Conservation (phyloP, 1,284 basidiomycete species). For the Moesziomyces sp. region DNA sequence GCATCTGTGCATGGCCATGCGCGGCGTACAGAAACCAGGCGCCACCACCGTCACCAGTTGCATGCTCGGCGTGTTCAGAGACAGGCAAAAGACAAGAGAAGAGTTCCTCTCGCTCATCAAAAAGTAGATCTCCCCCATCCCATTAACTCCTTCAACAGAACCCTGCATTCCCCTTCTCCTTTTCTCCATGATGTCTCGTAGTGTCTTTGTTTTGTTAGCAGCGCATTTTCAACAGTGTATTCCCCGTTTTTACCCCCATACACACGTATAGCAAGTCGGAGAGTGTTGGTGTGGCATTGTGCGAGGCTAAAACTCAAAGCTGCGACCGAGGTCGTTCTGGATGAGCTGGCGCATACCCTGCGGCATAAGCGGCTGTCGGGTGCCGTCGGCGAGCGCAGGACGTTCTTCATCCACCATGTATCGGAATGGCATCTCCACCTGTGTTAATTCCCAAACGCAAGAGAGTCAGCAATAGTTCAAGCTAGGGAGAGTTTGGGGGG, state of each 20-base stretch:
- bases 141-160: slow-evolving; percentile 5
- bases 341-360: slow-evolving; percentile 60
- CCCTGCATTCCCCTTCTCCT: too few species aligned
- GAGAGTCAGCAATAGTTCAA: too few species aligned
- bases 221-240: too few species aligned
- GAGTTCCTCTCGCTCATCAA: slow-evolving; percentile 72
- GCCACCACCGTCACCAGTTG: slow-evolving; percentile 96
- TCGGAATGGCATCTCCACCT: slow-evolving; percentile 60
- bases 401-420: slow-evolving; percentile 48
- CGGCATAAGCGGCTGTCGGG: slow-evolving; percentile 50
- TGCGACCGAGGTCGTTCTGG: slow-evolving; percentile 45
- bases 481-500: too few species aligned
- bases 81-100: slow-evolving; percentile 95
- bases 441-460: neutral
- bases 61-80: slow-evolving; percentile 97
- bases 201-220: too few species aligned
- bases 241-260: too few species aligned
- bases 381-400: neutral
- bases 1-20: slow-evolving; percentile 99
- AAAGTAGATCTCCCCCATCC: slow-evolving; percentile 19
- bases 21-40: slow-evolving; percentile 98
- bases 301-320: slow-evolving; percentile 54
- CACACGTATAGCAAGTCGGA: too few species aligned
- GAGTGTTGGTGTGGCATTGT: too few species aligned
- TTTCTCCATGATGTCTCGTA: too few species aligned